phyloP scores from a whole-genome alignment of 2,329 filamentous ascomycete genomes.

The Orbilia brochopaga region DNA sequence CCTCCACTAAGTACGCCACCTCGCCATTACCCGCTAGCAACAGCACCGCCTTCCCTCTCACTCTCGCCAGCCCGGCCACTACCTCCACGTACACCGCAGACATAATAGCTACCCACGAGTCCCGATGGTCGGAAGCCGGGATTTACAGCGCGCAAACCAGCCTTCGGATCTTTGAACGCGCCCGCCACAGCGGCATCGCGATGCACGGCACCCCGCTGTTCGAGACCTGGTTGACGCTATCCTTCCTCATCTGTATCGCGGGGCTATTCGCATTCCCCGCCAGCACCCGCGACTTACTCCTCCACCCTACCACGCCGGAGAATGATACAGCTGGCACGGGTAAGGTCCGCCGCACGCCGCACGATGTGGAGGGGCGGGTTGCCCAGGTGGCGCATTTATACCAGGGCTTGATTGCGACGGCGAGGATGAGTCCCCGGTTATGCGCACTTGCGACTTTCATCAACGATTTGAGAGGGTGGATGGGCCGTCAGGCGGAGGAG shows the following conservation, averaged over 20 bases:
- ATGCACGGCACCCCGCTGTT: conserved; percentile 37
- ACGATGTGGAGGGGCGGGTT: conserved; percentile 24
- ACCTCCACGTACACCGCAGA: conserved; percentile 7
- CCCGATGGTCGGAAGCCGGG: conserved; percentile 38
- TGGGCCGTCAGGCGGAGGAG: conserved; percentile 21
- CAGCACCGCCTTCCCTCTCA: conserved; percentile 4
- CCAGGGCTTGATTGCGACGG: conserved; percentile 23
- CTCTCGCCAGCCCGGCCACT: neutral
- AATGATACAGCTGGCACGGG: neutral
- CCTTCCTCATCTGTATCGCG: conserved; percentile 32
- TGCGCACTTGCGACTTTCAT: conserved; percentile 42
- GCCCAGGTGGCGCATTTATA: conserved; percentile 37
- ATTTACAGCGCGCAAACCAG: conserved; percentile 42
- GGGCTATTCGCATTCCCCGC: conserved; percentile 36
- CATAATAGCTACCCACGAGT: conserved; percentile 27
- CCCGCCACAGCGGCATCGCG: conserved; percentile 25
- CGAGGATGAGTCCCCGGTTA: conserved; percentile 34
- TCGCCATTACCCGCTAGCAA: neutral
- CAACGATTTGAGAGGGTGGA: conserved; percentile 30
- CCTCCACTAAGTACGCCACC: neutral
- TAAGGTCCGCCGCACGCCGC: neutral
- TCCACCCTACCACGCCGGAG: neutral
- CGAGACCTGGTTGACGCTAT: conserved; percentile 41
- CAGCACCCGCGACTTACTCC: conserved; percentile 2
- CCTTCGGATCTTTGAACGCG: conserved; percentile 35